Conservation (phyloP, 208 protist genomes). For the Leishmania gerbilli region DNA sequence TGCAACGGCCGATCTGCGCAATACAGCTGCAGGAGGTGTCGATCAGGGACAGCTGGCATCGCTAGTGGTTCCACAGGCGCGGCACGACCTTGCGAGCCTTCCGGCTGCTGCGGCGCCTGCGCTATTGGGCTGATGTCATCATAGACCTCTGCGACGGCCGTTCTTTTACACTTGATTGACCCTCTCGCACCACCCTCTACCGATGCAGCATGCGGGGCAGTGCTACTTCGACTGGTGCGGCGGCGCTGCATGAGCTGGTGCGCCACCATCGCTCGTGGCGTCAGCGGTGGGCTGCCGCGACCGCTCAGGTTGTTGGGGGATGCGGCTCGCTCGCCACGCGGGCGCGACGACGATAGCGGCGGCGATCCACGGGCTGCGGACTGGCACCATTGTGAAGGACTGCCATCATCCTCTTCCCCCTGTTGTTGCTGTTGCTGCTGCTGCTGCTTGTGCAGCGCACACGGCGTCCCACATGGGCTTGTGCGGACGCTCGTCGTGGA, state of each 20-base stretch:
- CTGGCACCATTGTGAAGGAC: background rate
- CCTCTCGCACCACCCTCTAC: constrained; percentile 1
- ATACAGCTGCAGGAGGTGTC: background rate
- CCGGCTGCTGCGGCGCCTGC: background rate
- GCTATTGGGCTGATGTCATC: background rate
- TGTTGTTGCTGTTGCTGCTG: background rate
- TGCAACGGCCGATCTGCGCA: constrained; percentile 7
- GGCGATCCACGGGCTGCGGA: background rate
- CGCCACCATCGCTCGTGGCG: constrained; percentile 31
- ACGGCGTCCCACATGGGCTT: background rate
- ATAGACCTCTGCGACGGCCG: background rate
- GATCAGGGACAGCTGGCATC: background rate
- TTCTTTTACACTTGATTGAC: background rate
- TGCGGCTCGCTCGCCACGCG: background rate
- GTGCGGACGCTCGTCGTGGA: background rate
- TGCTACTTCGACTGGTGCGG: constrained; percentile 30
- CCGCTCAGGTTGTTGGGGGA: constrained; percentile 25
- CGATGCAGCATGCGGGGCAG: constrained; percentile 28
- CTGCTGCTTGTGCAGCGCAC: background rate
- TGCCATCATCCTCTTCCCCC: too few species aligned
- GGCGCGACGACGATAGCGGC: constrained; percentile 11
- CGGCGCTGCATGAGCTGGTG: constrained; percentile 36
- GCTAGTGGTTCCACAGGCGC: background rate
- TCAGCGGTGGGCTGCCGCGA: constrained; percentile 26
- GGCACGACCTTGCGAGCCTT: background rate